Percentiles rank a stretch among this genome's conserved stretches.
Evolutionary conservation across 352 stramenopile species (phyloP).

Genomic region (Globisporangium polare): DNA sequence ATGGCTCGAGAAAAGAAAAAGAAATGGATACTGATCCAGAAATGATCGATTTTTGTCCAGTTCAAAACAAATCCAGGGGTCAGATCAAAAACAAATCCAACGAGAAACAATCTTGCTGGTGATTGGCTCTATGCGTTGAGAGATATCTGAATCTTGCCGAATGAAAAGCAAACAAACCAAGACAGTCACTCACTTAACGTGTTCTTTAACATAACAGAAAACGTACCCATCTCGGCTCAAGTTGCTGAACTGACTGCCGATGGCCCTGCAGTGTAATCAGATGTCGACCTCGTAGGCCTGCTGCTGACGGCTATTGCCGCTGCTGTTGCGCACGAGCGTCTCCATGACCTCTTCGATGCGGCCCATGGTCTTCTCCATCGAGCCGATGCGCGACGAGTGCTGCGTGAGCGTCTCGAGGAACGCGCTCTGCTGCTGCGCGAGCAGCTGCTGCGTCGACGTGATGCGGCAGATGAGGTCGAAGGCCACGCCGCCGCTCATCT

Average conservation of each 20-base stretch:
- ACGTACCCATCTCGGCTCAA: not conserved
- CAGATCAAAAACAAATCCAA: too few species aligned
- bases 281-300: constrained; percentile 6
- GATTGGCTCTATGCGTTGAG: too few species aligned
- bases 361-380: constrained; percentile 43
- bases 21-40: constrained; percentile 4
- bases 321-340: not conserved
- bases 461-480: constrained; percentile 60
- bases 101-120: too few species aligned
- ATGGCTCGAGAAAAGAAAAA: too few species aligned
- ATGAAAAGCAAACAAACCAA: too few species aligned
- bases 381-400: constrained; percentile 46
- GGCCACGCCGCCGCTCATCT: constrained; percentile 7
- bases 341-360: constrained; percentile 39
- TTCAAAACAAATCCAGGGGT: too few species aligned
- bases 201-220: too few species aligned
- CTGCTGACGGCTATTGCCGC: not conserved
- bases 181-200: too few species aligned
- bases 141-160: too few species aligned
- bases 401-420: constrained; percentile 39
- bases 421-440: constrained; percentile 46
- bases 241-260: not conserved
- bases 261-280: not conserved
- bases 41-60: too few species aligned
- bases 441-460: constrained; percentile 60